phyloP scores from a whole-genome alignment of 2,329 filamentous ascomycete genomes.

The Mycosphaerelloides madeirae region DNA sequence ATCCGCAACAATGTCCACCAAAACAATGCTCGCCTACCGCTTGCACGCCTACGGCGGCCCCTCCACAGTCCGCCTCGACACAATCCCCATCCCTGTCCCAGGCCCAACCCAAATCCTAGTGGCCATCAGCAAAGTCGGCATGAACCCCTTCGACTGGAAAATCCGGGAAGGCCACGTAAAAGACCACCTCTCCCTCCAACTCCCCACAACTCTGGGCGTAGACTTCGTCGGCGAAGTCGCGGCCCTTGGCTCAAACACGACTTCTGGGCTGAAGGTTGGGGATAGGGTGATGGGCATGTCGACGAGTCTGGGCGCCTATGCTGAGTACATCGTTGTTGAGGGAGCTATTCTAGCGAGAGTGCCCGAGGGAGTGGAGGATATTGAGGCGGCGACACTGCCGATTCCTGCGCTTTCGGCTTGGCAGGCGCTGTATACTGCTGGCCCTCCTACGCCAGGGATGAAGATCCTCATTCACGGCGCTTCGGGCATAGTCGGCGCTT shows the following conservation, averaged over 20 bases:
- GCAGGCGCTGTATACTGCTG: slow-evolving; percentile 12
- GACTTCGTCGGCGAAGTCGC: slow-evolving; percentile 7
- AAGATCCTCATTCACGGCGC: slow-evolving; percentile 35
- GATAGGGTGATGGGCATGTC: slow-evolving; percentile 6
- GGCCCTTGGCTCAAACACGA: neutral
- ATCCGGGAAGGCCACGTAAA: slow-evolving; percentile 6
- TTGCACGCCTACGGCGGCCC: slow-evolving; percentile 3
- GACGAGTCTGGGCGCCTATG: slow-evolving; percentile 2
- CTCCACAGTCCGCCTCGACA: slow-evolving; percentile 2
- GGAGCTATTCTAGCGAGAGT: slow-evolving; percentile 1
- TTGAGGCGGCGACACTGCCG: slow-evolving; percentile 1
- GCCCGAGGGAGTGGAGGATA: neutral
- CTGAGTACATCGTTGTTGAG: slow-evolving; percentile 3
- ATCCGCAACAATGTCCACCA: neutral
- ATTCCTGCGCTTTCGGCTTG: slow-evolving; percentile 4
- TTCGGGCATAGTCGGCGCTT: slow-evolving; percentile 28
- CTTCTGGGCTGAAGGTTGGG: neutral
- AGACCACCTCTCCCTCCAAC: slow-evolving; percentile 1
- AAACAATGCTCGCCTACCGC: slow-evolving; percentile 2
- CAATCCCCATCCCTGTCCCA: slow-evolving; percentile 2
- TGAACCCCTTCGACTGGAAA: slow-evolving; percentile 9
- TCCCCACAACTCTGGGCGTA: slow-evolving; percentile 4
- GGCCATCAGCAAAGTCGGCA: neutral
- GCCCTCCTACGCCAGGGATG: slow-evolving; percentile 27
- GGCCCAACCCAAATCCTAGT: slow-evolving; percentile 1